These are phyloP conservation scores for Berberis vulgaris DNA, from an alignment of 164 flowering plant species.

Conservation along the genomic window DNA sequence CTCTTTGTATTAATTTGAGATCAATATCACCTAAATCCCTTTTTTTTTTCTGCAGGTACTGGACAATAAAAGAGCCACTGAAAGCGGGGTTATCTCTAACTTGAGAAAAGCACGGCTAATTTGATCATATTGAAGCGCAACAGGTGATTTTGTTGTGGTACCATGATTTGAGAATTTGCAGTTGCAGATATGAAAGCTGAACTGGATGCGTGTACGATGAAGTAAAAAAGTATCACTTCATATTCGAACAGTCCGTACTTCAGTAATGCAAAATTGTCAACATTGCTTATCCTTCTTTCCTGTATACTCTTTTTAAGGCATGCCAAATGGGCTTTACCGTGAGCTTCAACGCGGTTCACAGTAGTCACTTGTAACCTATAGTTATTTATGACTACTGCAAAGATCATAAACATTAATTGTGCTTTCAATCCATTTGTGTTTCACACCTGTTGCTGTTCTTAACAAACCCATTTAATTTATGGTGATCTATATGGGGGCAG, in stretches of 20 bases:
- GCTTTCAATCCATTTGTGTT: no score
- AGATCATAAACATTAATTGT: no score
- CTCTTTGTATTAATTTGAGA: background rate
- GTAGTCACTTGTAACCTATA: no score
- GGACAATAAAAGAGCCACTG: constrained; percentile 57
- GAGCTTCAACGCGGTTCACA: no score
- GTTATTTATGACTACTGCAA: no score
- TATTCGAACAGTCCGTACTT: no score
- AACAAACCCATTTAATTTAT: background rate
- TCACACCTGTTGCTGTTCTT: background rate
- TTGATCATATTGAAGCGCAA: constrained; percentile 13
- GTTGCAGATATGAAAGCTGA: background rate
- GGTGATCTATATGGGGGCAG: background rate
- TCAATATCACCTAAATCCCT: background rate
- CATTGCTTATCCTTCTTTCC: no score
- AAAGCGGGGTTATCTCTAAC: constrained; percentile 76
- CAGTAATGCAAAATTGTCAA: no score
- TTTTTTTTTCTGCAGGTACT: constrained; percentile 11
- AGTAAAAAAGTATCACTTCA: no score
- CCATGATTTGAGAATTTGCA: constrained; percentile 1
- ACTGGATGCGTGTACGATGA: no score
- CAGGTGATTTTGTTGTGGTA: constrained; percentile 9
- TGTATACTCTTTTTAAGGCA: no score
- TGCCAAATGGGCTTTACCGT: no score
- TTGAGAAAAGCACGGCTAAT: constrained; percentile 65